phyloP scores from a whole-genome alignment of 2,329 filamentous ascomycete genomes.

The Thielaviopsis euricoi region DNA sequence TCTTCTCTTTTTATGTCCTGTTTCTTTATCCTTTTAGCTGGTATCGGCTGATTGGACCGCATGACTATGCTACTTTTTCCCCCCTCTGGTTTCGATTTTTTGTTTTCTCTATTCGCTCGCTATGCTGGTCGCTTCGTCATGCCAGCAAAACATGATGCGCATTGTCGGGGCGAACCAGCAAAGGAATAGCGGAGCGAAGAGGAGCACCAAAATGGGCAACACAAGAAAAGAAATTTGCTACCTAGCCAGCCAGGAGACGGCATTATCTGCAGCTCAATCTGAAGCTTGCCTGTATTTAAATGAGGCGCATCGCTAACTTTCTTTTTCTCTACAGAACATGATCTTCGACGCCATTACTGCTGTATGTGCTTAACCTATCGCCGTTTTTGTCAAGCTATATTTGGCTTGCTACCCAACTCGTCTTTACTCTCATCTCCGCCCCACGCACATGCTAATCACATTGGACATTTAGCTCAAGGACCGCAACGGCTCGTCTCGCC shows the following conservation, averaged over 20 bases:
- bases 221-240: background rate
- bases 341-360: slow-evolving; percentile 44
- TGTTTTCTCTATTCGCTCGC: background rate
- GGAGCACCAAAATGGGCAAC: background rate
- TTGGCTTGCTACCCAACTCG: slow-evolving; percentile 23
- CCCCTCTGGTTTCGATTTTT: background rate
- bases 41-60: background rate
- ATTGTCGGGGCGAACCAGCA: background rate
- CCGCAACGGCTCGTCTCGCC: slow-evolving; percentile 44
- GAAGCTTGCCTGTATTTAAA: background rate
- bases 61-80: background rate
- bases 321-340: slow-evolving; percentile 32
- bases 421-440: slow-evolving; percentile 4
- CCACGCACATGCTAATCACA: slow-evolving; percentile 22
- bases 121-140: background rate
- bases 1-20: slow-evolving; percentile 4
- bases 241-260: too few species aligned
- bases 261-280: background rate
- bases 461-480: slow-evolving; percentile 37
- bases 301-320: slow-evolving; percentile 19
- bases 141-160: background rate
- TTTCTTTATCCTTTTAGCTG: background rate
- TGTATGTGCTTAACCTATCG: slow-evolving; percentile 28
- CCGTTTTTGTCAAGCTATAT: slow-evolving; percentile 1
- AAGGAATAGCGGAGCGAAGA: background rate